Percentiles rank a stretch among this genome's conserved stretches.
Conservation (phyloP, 345 rosid genomes). For the Corchorus olitorius region DNA sequence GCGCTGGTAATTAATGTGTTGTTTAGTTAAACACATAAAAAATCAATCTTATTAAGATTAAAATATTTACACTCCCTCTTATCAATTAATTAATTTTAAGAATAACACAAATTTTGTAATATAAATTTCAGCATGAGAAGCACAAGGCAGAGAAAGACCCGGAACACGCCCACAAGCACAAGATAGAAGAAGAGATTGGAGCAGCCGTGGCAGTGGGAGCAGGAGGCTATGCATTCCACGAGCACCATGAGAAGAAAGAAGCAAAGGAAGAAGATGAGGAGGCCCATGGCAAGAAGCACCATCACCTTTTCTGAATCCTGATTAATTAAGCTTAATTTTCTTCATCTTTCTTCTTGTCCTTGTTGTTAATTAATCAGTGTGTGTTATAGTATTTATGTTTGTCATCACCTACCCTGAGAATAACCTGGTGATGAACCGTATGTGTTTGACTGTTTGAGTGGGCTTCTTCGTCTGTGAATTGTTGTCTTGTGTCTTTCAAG, state of each 20-base stretch:
- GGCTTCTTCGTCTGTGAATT: no score
- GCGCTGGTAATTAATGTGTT: slow-evolving; percentile 42
- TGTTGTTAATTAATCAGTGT: neutral
- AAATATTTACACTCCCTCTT: no score
- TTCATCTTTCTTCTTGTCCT: neutral
- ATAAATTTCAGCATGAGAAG: slow-evolving; percentile 16
- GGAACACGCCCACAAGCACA: slow-evolving; percentile 64
- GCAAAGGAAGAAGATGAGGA: slow-evolving; percentile 41
- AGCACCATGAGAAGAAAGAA: slow-evolving; percentile 64
- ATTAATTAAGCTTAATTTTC: neutral
- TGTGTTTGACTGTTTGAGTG: no score
- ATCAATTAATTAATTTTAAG: neutral
- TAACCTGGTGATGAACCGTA: no score
- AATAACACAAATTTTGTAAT: neutral
- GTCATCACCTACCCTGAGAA: no score
- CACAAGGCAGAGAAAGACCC: slow-evolving; percentile 48
- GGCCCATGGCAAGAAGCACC: slow-evolving; percentile 55
- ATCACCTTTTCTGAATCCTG: slow-evolving; percentile 35
- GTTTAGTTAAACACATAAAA: no score
- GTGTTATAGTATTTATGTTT: neutral
- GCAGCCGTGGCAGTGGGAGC: slow-evolving; percentile 49
- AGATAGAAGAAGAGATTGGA: slow-evolving; percentile 53
- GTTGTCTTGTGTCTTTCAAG: no score
- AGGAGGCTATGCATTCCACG: slow-evolving; percentile 55
- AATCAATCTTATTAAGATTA: no score